Evolutionary conservation across 768 basidiomycete genomes (phyloP), one percentile per base, ranked within the genome.

Genomic region (Podaxis sp.): DNA sequence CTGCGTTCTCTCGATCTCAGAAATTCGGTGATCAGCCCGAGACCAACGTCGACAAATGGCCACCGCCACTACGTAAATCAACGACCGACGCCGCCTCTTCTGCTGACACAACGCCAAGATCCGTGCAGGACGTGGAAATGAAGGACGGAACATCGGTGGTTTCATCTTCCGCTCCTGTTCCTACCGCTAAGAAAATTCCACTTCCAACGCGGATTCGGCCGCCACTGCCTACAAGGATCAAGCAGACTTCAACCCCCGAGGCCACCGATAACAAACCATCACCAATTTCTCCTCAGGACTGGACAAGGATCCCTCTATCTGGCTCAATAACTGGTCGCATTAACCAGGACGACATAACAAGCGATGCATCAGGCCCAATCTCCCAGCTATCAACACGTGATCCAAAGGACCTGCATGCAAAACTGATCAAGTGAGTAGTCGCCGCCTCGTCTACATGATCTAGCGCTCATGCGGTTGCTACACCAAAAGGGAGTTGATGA

Each of bases 391-490:
- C 36, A 10, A 12, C 30, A 10, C 37, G 20, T n/a, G 22, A 15
- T 28, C 55, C 54, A 10, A 36, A 38, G 10, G 44, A 49, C 11
- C 33, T 62, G 12, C 53, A 62, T 24, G 24, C 33, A 24, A 62
- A 62, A 49, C 30, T 62, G 12, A 62, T 62, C 36, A 56, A 49
- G 61, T 56, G 36, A 37, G 61, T 53, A 20, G 5, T 33, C 20
- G 12, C 24, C 2, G 7, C 11, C 58, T 12, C 33, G 8, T 2
- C 20, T 2, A 5, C 22, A 13, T 15, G 33, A 48, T n/a, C 10
- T 15, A 50, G 24, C n/a, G 11, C 33, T 56, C 13, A 48, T 37
- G 22, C 12, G 28, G 36, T 41, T 33, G 12, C 49, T 17, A 49
- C n/a, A 12, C 22, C 11, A 20, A 33, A 33, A 62, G 61, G 33